Percentiles rank a stretch among this genome's conserved stretches.
Conservation (phyloP, 2,329 filamentous ascomycete genomes). For the Colletotrichum orchidophilum region DNA sequence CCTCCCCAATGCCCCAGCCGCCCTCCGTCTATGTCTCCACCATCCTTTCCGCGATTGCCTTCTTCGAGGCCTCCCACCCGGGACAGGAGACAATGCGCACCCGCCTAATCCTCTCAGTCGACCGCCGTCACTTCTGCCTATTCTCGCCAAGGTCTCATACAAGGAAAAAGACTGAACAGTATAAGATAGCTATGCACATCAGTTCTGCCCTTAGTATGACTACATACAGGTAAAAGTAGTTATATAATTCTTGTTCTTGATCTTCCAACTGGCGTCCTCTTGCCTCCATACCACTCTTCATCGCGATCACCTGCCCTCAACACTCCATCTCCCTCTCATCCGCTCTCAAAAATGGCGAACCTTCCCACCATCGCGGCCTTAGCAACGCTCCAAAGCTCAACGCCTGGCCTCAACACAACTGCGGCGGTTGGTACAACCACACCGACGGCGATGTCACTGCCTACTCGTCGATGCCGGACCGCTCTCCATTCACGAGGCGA, state of each 20-base stretch:
- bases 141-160: neutral
- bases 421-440: neutral
- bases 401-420: neutral
- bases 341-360: neutral
- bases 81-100: conserved; percentile 59
- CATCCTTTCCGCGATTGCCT: conserved; percentile 71
- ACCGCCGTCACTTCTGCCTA: conserved; percentile 60
- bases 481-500: neutral
- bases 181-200: neutral
- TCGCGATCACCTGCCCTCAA: neutral
- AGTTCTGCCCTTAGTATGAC: neutral
- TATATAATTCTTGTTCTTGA: neutral
- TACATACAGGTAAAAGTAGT: neutral
- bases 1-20: conserved; percentile 7
- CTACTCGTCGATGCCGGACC: neutral
- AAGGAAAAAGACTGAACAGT: too few species aligned
- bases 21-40: conserved; percentile 71
- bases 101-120: conserved; percentile 78
- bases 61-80: conserved; percentile 53
- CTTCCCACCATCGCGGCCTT: neutral
- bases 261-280: neutral
- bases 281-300: too few species aligned
- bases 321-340: neutral
- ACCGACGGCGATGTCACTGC: neutral
- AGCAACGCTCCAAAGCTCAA: neutral